Percentiles rank a stretch among this genome's conserved stretches.
Conservation (phyloP, 495 filamentous ascomycete genomes). For the Neurospora discreta region DNA sequence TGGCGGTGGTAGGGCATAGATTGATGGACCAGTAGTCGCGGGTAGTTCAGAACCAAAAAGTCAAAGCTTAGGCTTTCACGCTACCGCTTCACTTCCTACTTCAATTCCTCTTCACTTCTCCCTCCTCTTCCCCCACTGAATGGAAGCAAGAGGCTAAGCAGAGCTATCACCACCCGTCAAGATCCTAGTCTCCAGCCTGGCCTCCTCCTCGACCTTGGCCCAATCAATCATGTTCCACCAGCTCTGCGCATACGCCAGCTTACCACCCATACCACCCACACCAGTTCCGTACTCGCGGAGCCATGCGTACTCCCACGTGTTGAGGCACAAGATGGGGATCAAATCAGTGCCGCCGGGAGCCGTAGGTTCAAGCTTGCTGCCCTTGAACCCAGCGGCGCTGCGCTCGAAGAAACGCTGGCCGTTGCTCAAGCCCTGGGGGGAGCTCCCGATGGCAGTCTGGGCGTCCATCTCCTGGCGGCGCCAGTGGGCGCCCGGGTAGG, state of each 20-base stretch:
- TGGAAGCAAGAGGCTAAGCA: not conserved
- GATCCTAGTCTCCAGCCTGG: slow-evolving; percentile 7
- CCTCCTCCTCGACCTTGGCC: slow-evolving; percentile 47
- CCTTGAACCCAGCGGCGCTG: slow-evolving; percentile 29
- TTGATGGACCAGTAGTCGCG: not conserved
- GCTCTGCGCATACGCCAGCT: slow-evolving; percentile 58
- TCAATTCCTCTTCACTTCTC: not conserved
- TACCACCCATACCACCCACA: slow-evolving; percentile 38
- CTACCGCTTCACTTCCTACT: not conserved
- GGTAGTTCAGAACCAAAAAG: not conserved
- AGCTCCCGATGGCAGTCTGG: slow-evolving; percentile 45
- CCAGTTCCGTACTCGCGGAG: slow-evolving; percentile 70
- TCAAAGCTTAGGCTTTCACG: not conserved
- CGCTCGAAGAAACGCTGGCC: slow-evolving; percentile 21
- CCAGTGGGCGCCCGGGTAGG: slow-evolving; percentile 74
- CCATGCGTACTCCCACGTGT: slow-evolving; percentile 95
- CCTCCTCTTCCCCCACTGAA: not conserved
- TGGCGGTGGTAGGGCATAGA: not conserved
- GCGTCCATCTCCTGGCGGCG: slow-evolving; percentile 70
- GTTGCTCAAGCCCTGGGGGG: slow-evolving; percentile 25
- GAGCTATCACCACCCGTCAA: not conserved
- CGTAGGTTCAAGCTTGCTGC: not conserved
- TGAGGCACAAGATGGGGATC: slow-evolving; percentile 74
- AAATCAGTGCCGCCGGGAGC: slow-evolving; percentile 61
- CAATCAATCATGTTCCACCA: slow-evolving; percentile 91